phyloP scores from a whole-genome alignment of 495 filamentous ascomycete genomes.

The Penicillium paxilli region DNA sequence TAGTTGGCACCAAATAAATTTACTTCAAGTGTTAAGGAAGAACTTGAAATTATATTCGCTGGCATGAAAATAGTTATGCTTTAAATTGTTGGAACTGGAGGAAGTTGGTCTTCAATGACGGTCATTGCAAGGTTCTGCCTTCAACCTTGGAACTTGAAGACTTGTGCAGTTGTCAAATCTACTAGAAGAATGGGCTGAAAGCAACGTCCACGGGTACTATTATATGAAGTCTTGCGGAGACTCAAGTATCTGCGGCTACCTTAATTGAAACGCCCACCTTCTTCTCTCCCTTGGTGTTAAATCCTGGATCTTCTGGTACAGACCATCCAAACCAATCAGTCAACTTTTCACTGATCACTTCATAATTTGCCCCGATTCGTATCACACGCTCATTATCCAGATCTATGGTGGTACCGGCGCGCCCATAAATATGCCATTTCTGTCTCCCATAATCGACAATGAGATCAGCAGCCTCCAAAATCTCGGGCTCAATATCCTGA shows the following conservation, averaged over 20 bases:
- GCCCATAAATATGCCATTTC: constrained; percentile 25
- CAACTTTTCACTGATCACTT: constrained; percentile 23
- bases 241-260: background rate
- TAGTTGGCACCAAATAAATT: too few species aligned
- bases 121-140: too few species aligned
- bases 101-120: too few species aligned
- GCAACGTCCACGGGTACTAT: too few species aligned
- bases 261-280: background rate
- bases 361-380: constrained; percentile 26
- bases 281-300: background rate
- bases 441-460: constrained; percentile 35
- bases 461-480: constrained; percentile 24
- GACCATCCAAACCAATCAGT: constrained; percentile 10
- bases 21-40: too few species aligned
- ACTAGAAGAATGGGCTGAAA: too few species aligned
- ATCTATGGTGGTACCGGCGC: constrained; percentile 20
- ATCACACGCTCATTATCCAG: constrained; percentile 23
- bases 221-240: too few species aligned
- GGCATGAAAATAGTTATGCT: too few species aligned
- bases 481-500: constrained; percentile 29
- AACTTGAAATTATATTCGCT: too few species aligned
- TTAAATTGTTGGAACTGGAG: too few species aligned
- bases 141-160: too few species aligned
- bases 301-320: constrained; percentile 2
- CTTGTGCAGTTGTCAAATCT: too few species aligned